phyloP scores from a whole-genome alignment of 2,329 filamentous ascomycete genomes.

The Pyrenochaeta sp. region DNA sequence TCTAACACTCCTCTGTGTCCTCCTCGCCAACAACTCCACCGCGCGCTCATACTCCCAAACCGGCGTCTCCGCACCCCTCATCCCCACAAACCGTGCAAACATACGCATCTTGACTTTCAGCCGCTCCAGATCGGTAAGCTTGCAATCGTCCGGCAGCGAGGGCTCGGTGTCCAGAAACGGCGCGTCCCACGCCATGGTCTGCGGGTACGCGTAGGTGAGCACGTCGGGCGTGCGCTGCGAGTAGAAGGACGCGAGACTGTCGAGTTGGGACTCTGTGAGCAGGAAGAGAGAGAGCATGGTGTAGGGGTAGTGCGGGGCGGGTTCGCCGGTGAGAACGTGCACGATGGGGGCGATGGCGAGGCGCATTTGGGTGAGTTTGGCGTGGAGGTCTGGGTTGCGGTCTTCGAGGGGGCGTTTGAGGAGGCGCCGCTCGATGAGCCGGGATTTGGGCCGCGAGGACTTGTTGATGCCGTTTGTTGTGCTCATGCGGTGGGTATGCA shows the following conservation, averaged over 20 bases:
- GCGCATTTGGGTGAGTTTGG: conserved; percentile 71
- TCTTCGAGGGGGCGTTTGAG: conserved; percentile 15
- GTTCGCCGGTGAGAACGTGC: conserved; percentile 65
- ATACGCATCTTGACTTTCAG: conserved; percentile 68
- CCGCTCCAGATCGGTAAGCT: conserved; percentile 48
- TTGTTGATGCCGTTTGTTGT: conserved; percentile 19
- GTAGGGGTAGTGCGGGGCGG: conserved; percentile 70
- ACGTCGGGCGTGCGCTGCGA: conserved; percentile 70
- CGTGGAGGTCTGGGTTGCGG: conserved; percentile 58
- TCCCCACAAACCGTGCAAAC: conserved; percentile 76
- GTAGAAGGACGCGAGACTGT: conserved; percentile 75
- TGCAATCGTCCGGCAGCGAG: conserved; percentile 22
- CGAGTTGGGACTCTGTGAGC: conserved; percentile 73
- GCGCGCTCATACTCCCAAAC: conserved; percentile 54
- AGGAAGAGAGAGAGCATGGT: conserved; percentile 77
- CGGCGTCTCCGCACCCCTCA: conserved; percentile 68
- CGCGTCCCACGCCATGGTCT: conserved; percentile 68
- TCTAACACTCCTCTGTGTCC: conserved; percentile 31
- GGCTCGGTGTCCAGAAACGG: conserved; percentile 46
- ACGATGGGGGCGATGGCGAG: conserved; percentile 70
- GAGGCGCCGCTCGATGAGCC: conserved; percentile 18
- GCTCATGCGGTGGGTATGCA: conserved; percentile 18
- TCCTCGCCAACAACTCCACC: conserved; percentile 41
- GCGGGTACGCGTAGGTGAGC: conserved; percentile 64
- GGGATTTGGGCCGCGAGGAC: conserved; percentile 10